phyloP scores from a whole-genome alignment of 495 filamentous ascomycete species.

The Trichoderma orchidacearum region DNA sequence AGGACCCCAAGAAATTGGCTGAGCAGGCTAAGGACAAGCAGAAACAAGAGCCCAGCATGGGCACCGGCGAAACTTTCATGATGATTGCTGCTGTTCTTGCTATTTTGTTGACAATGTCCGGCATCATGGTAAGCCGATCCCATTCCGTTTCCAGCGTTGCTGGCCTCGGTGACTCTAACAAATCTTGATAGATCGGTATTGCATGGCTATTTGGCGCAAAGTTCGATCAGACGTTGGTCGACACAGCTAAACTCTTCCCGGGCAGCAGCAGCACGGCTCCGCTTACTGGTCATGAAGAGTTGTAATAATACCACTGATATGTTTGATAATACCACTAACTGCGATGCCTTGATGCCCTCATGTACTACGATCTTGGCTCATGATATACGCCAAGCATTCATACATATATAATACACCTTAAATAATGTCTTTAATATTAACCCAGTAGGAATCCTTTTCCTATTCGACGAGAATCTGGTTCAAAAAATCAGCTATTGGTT shows the following conservation, averaged over 20 bases:
- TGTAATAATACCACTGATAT: conserved; percentile 16
- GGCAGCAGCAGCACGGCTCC: conserved; percentile 11
- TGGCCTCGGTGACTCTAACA: conserved; percentile 4
- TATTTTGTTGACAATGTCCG: conserved; percentile 22
- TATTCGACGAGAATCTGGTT: too few species aligned
- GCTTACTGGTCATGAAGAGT: conserved; percentile 21
- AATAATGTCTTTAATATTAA: not conserved
- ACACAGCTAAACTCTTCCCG: conserved; percentile 5
- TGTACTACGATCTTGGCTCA: not conserved
- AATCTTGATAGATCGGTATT: conserved; percentile 37
- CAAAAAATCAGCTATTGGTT: not conserved
- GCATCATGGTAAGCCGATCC: conserved; percentile 25
- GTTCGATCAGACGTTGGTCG: conserved; percentile 34
- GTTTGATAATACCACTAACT: not conserved
- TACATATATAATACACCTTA: not conserved
- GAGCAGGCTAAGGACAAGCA: conserved; percentile 14
- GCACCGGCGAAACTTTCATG: conserved; percentile 19
- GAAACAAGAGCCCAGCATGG: conserved; percentile 12
- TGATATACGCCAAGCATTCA: not conserved
- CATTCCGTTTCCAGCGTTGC: not conserved
- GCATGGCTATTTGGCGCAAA: conserved; percentile 55
- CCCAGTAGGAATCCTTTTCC: not conserved
- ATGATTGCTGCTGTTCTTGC: conserved; percentile 18
- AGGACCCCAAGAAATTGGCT: conserved; percentile 31
- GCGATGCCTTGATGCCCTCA: not conserved